Evolutionary conservation across 208 protist species (phyloP).

Genomic region (Wallacemonas sp.): DNA sequence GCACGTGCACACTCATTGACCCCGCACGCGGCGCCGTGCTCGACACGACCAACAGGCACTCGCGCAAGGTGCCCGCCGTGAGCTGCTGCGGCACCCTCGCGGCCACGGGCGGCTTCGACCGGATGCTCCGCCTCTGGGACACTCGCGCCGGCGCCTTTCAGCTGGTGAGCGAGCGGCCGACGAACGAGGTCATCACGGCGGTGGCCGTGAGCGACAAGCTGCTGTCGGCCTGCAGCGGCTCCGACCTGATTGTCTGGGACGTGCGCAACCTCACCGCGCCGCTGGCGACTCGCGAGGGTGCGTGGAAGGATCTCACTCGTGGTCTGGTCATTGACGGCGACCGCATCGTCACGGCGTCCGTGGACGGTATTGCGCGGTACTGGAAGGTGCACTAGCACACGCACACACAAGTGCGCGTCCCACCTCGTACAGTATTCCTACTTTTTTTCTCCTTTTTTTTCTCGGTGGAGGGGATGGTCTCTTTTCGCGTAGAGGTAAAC

Average conservation of each 20-base stretch:
- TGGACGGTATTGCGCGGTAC: constrained; percentile 81
- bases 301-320: constrained; percentile 86
- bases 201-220: constrained; percentile 73
- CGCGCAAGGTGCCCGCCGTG: constrained; percentile 85
- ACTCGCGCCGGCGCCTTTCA: constrained; percentile 61
- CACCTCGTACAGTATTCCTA: too few species aligned
- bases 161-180: constrained; percentile 53
- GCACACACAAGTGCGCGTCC: too few species aligned
- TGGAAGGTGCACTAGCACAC: constrained; percentile 61
- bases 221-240: constrained; percentile 75
- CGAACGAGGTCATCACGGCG: constrained; percentile 78
- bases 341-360: constrained; percentile 80
- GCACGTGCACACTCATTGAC: constrained; percentile 79
- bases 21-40: constrained; percentile 57
- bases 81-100: constrained; percentile 59
- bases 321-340: constrained; percentile 82
- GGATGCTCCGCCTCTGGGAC: constrained; percentile 81
- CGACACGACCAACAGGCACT: constrained; percentile 73
- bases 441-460: too few species aligned
- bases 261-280: constrained; percentile 60
- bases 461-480: too few species aligned
- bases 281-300: constrained; percentile 64
- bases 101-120: constrained; percentile 85
- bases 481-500: too few species aligned
- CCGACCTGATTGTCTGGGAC: constrained; percentile 84